Conservation (phyloP, 139 green algal species). For the Chlamydomonas eustigma region DNA sequence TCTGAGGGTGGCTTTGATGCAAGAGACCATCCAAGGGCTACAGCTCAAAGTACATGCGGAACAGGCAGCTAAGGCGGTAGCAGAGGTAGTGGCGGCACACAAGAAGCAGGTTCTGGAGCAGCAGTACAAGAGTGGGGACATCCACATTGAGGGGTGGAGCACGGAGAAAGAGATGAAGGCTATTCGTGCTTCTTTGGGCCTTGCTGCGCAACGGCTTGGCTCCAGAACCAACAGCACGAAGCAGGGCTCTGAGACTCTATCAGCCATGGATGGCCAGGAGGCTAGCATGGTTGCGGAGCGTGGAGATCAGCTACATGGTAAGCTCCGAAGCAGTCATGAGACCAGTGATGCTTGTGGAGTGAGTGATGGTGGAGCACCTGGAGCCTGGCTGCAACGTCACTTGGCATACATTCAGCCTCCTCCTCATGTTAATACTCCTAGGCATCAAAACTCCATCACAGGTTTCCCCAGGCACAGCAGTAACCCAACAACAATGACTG, state of each 20-base stretch:
- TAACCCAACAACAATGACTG: background rate
- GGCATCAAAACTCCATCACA: background rate
- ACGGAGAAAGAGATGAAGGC: background rate
- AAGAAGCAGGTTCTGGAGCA: no score
- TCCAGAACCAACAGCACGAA: background rate
- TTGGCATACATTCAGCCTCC: no score
- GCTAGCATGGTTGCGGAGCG: no score
- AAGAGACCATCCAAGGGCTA: background rate
- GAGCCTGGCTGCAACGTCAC: background rate
- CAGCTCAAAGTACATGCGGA: background rate
- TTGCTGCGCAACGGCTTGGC: background rate
- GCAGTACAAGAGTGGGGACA: background rate
- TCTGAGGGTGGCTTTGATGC: background rate
- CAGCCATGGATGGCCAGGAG: no score
- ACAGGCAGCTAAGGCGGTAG: background rate
- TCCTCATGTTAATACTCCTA: no score
- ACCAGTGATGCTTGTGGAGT: no score
- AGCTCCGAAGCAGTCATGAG: no score
- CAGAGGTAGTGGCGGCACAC: background rate
- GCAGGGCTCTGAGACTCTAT: background rate
- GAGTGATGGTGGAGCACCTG: background rate
- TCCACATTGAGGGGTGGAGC: background rate
- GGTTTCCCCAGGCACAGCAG: background rate
- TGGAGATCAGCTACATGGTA: no score
- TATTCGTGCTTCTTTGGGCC: background rate